These are phyloP conservation scores for Saccharomycopsis sp. DNA, from an alignment of 805 yeast species.

Conservation along the genomic window DNA sequence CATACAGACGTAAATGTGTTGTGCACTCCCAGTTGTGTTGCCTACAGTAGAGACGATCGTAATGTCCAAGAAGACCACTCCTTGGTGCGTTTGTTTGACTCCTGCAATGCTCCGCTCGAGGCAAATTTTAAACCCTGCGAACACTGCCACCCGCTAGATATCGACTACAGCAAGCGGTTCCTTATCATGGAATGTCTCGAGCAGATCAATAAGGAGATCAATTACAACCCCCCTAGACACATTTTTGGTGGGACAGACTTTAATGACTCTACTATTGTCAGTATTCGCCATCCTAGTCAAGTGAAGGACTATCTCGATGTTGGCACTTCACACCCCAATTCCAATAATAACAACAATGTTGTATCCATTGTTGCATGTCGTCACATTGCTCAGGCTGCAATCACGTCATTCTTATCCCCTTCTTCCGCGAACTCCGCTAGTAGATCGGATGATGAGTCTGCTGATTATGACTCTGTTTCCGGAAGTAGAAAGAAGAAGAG, in stretches of 20 bases:
- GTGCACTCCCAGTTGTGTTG: constrained; percentile 5
- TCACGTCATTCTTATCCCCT: constrained; percentile 23
- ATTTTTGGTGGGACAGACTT: constrained; percentile 38
- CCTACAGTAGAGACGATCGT: background rate
- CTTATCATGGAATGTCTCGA: constrained; percentile 44
- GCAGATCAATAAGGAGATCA: constrained; percentile 49
- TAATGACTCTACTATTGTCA: constrained; percentile 20
- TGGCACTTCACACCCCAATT: constrained; percentile 3
- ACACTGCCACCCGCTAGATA: constrained; percentile 44
- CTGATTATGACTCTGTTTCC: constrained; percentile 23
- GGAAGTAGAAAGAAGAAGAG: constrained; percentile 40
- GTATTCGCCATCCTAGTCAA: constrained; percentile 12
- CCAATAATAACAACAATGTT: constrained; percentile 35
- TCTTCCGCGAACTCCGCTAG: background rate
- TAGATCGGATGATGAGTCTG: constrained; percentile 20
- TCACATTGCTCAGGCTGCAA: constrained; percentile 77
- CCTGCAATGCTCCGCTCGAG: constrained; percentile 35
- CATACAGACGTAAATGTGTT: background rate
- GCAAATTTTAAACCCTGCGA: constrained; percentile 47
- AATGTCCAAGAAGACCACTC: constrained; percentile 20
- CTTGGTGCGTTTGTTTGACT: constrained; percentile 41
- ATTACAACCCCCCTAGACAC: constrained; percentile 42
- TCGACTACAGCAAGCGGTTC: constrained; percentile 22
- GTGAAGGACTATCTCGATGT: too few species aligned
- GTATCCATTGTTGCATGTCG: constrained; percentile 70